Conservation (phyloP, 306 rosid genomes). For the Acmispon strigosus region DNA sequence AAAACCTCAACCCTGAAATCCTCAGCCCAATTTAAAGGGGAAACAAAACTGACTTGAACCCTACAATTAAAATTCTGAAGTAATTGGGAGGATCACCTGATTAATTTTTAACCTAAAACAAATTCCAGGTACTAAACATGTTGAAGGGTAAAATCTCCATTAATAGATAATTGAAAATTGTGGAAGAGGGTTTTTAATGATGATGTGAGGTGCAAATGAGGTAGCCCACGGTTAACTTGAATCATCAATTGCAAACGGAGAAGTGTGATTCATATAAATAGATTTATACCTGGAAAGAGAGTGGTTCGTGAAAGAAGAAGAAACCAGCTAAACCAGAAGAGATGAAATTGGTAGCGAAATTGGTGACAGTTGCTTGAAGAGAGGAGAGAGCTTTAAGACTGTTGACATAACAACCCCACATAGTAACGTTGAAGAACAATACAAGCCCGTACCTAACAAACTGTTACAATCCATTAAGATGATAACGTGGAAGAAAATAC, state of each 20-base stretch:
- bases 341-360: constrained; percentile 84
- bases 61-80: background rate
- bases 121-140: background rate
- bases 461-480: constrained; percentile 23
- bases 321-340: constrained; percentile 79
- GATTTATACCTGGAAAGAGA: constrained; percentile 54
- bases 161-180: too few species aligned
- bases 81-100: background rate
- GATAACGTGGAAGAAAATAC: background rate
- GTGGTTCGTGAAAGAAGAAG: constrained; percentile 58
- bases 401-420: constrained; percentile 89
- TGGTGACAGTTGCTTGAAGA: constrained; percentile 85
- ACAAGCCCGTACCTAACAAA: constrained; percentile 51
- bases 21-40: background rate
- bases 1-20: background rate
- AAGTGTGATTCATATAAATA: background rate
- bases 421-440: constrained; percentile 55
- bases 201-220: too few species aligned
- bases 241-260: background rate
- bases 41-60: background rate
- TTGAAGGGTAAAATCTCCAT: too few species aligned
- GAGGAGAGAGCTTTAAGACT: constrained; percentile 82
- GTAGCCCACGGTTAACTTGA: too few species aligned
- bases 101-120: background rate
- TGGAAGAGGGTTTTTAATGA: too few species aligned